phyloP scores from a whole-genome alignment of 164 flowering plant species.

The Liriodendron chinense region DNA sequence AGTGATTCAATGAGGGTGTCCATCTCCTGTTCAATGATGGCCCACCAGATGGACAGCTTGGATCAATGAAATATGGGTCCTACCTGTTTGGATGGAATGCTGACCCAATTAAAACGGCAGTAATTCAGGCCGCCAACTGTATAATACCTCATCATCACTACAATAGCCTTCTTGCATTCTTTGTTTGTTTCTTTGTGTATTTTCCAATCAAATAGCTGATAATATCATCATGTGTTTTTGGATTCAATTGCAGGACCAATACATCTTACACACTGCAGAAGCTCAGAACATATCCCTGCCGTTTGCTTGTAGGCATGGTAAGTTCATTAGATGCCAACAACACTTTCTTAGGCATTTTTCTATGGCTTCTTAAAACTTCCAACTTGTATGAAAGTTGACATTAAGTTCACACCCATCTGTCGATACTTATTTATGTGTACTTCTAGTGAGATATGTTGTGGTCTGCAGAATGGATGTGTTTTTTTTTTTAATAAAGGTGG shows the following conservation, averaged over 20 bases:
- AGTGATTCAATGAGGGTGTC: not conserved
- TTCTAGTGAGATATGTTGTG: not conserved
- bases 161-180: no score
- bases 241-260: slow-evolving; percentile 72
- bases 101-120: not conserved
- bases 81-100: not conserved
- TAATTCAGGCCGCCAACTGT: not conserved
- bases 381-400: not conserved
- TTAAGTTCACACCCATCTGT: no score
- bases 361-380: not conserved
- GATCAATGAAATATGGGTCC: not conserved
- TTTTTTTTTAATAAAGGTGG: no score
- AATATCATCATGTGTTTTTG: no score
- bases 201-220: no score
- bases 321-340: not conserved
- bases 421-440: not conserved
- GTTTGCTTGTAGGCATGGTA: slow-evolving; percentile 99
- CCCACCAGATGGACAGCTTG: not conserved
- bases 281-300: slow-evolving; percentile 79
- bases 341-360: not conserved
- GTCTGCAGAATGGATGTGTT: no score
- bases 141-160: no score
- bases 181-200: no score
- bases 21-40: not conserved
- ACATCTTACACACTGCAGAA: slow-evolving; percentile 91